A percentile compares a stretch with the other conserved stretches of the same genome.
Evolutionary conservation across 2,329 filamentous ascomycete species (phyloP).

Genomic region (Volutella citrinella): DNA sequence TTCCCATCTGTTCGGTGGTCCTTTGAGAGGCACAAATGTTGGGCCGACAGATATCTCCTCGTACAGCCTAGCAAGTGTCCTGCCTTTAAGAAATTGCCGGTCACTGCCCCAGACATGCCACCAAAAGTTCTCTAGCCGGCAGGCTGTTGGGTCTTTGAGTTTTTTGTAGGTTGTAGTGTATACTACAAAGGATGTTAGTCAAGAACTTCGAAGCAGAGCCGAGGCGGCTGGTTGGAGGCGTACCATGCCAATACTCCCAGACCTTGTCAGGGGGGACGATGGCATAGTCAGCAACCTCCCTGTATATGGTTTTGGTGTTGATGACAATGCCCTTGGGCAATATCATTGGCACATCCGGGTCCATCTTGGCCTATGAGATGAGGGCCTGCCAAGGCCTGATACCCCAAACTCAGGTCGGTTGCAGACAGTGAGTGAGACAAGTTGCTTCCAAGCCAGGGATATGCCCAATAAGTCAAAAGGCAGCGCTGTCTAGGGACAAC

Average conservation of each 20-base stretch:
- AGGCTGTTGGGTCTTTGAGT: slow-evolving; percentile 59
- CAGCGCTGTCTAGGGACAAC: slow-evolving; percentile 15
- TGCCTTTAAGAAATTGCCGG: slow-evolving; percentile 49
- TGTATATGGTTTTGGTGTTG: slow-evolving; percentile 51
- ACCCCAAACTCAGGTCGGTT: no score
- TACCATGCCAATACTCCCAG: slow-evolving; percentile 57
- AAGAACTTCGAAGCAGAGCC: no score
- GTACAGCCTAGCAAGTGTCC: slow-evolving; percentile 53
- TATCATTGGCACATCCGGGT: slow-evolving; percentile 39
- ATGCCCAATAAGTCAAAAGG: slow-evolving; percentile 8
- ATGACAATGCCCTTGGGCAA: slow-evolving; percentile 57
- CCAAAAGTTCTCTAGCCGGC: slow-evolving; percentile 63
- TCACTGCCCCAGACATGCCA: slow-evolving; percentile 64
- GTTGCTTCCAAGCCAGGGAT: no score
- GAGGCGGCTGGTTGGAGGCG: no score
- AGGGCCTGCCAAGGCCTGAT: slow-evolving; percentile 8
- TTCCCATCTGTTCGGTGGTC: slow-evolving; percentile 53
- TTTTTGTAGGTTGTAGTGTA: slow-evolving; percentile 59
- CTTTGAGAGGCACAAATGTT: slow-evolving; percentile 53
- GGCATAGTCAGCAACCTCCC: slow-evolving; percentile 50
- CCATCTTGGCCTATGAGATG: slow-evolving; percentile 25
- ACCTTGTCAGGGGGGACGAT: slow-evolving; percentile 52
- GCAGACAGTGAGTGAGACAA: no score
- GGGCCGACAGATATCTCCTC: slow-evolving; percentile 56
- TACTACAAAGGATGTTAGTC: slow-evolving; percentile 36